phyloP scores from a whole-genome alignment of 495 filamentous ascomycete species.

The Penicillium psychrofluorescens region DNA sequence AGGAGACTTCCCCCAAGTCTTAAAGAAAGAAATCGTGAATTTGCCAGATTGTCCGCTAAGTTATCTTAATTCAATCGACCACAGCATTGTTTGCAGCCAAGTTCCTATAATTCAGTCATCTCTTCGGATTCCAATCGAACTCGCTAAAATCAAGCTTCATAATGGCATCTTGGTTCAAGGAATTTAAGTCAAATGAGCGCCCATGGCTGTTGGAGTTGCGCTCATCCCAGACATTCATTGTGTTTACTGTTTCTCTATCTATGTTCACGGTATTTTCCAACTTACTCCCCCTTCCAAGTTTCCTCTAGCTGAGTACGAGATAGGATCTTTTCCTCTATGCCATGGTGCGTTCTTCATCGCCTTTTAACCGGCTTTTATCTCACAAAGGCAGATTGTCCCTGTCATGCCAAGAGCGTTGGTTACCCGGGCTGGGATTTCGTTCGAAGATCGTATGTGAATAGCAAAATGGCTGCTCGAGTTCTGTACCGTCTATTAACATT shows the following conservation, averaged over 20 bases:
- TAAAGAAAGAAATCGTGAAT: too few relatives aligned
- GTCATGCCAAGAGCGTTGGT: constrained; percentile 15
- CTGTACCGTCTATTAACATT: too few relatives aligned
- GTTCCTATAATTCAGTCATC: too few relatives aligned
- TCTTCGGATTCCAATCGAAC: too few relatives aligned
- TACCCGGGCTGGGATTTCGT: constrained; percentile 9
- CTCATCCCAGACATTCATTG: constrained; percentile 13
- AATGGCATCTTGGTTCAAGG: constrained; percentile 2
- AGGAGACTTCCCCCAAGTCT: too few relatives aligned
- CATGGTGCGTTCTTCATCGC: constrained; percentile 5
- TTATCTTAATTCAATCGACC: too few relatives aligned
- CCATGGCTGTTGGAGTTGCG: constrained; percentile 7
- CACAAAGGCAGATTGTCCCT: constrained; percentile 13
- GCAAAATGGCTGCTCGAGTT: background rate
- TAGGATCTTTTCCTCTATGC: constrained; percentile 14
- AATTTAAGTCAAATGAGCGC: constrained; percentile 1
- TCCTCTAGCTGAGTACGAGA: background rate
- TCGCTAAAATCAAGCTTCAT: too few relatives aligned
- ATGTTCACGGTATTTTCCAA: constrained; percentile 7
- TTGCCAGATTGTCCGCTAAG: too few relatives aligned
- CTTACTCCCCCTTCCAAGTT: background rate
- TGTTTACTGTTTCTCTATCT: constrained; percentile 4
- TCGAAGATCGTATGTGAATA: constrained; percentile 12
- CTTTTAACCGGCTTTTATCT: too few relatives aligned
- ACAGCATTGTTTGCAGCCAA: too few relatives aligned